phyloP scores from a whole-genome alignment of 225 moss, liverwort and hornwort genomes.

The Bryoerythrophyllum caledonicum region DNA sequence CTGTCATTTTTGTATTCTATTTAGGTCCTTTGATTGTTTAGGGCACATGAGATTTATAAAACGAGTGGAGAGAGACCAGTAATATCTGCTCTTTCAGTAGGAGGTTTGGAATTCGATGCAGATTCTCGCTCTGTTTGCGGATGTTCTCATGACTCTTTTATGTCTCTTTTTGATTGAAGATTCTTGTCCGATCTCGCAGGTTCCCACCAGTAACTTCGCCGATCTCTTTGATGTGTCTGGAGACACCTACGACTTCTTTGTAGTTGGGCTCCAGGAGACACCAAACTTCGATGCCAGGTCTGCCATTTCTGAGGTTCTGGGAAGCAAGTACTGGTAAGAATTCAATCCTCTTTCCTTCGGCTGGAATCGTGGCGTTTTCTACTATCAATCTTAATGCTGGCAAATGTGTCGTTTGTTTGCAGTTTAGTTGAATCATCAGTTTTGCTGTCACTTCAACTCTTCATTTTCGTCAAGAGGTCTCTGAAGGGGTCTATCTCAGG shows the following conservation, averaged over 20 bases:
- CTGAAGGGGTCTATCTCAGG: constrained; percentile 59
- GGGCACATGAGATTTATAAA: too few species aligned
- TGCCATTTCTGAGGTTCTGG: constrained; percentile 47
- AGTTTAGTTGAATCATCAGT: constrained; percentile 56
- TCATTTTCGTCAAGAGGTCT: constrained; percentile 57
- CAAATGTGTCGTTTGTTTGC: constrained; percentile 18
- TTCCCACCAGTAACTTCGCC: constrained; percentile 46
- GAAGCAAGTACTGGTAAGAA: constrained; percentile 61
- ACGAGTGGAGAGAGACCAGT: too few species aligned
- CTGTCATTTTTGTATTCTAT: too few species aligned
- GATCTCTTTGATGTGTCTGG: constrained; percentile 58
- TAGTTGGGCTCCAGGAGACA: constrained; percentile 78
- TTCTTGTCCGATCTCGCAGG: constrained; percentile 31
- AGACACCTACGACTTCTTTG: constrained; percentile 54
- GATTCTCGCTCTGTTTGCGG: too few species aligned
- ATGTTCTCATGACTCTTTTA: too few species aligned
- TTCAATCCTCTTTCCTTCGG: not conserved
- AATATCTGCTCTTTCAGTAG: too few species aligned
- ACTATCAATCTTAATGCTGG: not conserved
- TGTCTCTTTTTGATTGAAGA: not conserved
- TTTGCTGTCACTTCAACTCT: constrained; percentile 67
- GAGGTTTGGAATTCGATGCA: too few species aligned
- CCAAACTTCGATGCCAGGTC: constrained; percentile 50
- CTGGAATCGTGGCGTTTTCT: not conserved
- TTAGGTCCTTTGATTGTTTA: too few species aligned